phyloP scores from a whole-genome alignment of 2,329 filamentous ascomycete species.

The Mycosphaerelloides madeirae region DNA sequence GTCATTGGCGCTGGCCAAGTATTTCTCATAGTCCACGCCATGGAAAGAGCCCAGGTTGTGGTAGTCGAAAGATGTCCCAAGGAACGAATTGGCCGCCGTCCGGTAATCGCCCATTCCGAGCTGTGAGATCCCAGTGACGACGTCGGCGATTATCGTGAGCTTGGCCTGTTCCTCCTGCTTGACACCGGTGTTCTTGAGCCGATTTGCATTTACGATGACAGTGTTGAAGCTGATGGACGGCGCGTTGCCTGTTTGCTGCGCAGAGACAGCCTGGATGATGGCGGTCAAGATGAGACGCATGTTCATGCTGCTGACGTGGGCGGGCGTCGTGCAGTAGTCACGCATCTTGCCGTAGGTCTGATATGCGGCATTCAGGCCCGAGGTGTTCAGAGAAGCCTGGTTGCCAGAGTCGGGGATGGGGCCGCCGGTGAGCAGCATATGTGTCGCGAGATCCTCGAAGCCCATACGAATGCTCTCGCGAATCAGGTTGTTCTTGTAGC shows the following conservation, averaged over 20 bases:
- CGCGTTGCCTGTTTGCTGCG: constrained; percentile 38
- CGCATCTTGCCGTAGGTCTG: constrained; percentile 84
- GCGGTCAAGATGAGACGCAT: constrained; percentile 72
- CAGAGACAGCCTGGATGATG: constrained; percentile 66
- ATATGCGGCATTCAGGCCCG: constrained; percentile 62
- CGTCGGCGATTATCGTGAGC: constrained; percentile 61
- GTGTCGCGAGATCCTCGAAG: constrained; percentile 83
- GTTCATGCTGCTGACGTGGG: constrained; percentile 78
- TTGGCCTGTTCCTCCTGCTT: constrained; percentile 56
- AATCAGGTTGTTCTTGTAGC: constrained; percentile 94
- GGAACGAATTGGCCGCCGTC: constrained; percentile 68
- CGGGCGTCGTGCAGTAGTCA: constrained; percentile 76
- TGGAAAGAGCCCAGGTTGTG: constrained; percentile 39
- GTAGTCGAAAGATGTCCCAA: constrained; percentile 55
- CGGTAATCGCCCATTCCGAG: constrained; percentile 54
- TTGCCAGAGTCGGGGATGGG: constrained; percentile 24
- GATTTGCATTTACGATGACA: constrained; percentile 54
- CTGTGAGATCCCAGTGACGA: constrained; percentile 57
- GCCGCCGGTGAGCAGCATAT: constrained; percentile 71
- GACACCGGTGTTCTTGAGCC: constrained; percentile 38
- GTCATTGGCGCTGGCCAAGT: constrained; percentile 77
- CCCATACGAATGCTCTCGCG: constrained; percentile 95
- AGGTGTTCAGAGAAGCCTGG: constrained; percentile 11
- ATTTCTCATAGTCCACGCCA: constrained; percentile 57
- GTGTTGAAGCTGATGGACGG: constrained; percentile 46